Base-by-base conservation (phyloP, 805 yeast genomes). In the Wickerhamomyces mucosus region DNA sequence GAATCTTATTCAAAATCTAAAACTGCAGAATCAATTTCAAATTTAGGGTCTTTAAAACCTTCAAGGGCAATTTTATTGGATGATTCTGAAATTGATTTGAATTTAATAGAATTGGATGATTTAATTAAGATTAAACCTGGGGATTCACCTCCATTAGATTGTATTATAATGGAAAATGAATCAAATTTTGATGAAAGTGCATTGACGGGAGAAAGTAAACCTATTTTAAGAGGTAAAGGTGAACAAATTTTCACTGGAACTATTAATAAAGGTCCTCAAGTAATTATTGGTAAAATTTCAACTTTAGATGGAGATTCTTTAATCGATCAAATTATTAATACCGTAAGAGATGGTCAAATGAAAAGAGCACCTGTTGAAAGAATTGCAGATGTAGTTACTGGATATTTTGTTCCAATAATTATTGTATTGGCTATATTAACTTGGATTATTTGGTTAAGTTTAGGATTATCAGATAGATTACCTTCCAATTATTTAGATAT, bases 181-280 rank as follows among this genome's bases (percentile, higher is more conserved):
- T 45, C 73, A 1, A 63, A 65, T 27, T 73, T 74, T 49, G 79
- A 73, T 42, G 79, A 73, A 41, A 69, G 77, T 36, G 77, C 78
- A 13, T 52, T 74, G 11, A 73, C 79, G 1, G 80, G 80, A 11
- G 80, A 74, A 44, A 68, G 78, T 0, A 51, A 59, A 12, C 82
- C 86, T 2, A 75, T 78, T 11, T 56, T 56, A 14, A 80, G 72
- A 42, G 33, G 37, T 0, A 55, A 58, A 1, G 88, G 88, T 0
- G 84, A 78, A 38, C 80, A 74, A 38, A 61, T 80, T 3, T 80
- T 69, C 54, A 74, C 85, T 0, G 92, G 89, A 2, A 78, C 89
- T 0, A 64, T 78, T 6, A 81, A 79, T 45, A 57, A 60, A 12
- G 85, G 89, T 2, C 61, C 66, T 13, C 59, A 56, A 6, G 53